phyloP scores from a whole-genome alignment of 2,329 filamentous ascomycete species.

The Verticillium dahliae region DNA sequence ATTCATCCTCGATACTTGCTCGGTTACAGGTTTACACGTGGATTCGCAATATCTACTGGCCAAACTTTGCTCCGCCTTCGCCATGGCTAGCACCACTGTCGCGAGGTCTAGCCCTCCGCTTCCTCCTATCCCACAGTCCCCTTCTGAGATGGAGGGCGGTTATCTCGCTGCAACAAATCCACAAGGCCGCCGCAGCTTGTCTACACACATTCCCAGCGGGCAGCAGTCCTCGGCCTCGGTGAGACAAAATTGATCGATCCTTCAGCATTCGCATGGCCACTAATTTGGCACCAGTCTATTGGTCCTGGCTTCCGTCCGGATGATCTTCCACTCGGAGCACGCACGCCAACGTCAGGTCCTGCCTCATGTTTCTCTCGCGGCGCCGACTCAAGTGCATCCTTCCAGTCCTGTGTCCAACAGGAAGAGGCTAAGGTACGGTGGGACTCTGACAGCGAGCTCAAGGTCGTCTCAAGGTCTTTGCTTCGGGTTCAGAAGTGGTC shows the following conservation, averaged over 20 bases:
- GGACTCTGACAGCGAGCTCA: conserved; percentile 32
- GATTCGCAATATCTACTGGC: background rate
- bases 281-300: conserved; percentile 19
- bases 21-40: background rate
- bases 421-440: conserved; percentile 32
- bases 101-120: background rate
- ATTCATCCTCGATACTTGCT: background rate
- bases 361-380: conserved; percentile 24
- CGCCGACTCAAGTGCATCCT: conserved; percentile 25
- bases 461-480: conserved; percentile 27
- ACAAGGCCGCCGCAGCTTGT: conserved; percentile 9
- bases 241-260: background rate
- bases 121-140: background rate
- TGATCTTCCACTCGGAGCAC: conserved; percentile 20
- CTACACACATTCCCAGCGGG: conserved; percentile 4
- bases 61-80: background rate
- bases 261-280: conserved; percentile 4
- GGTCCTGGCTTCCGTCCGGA: conserved; percentile 21
- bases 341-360: conserved; percentile 23
- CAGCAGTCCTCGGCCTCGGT: conserved; percentile 3
- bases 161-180: background rate
- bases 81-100: background rate
- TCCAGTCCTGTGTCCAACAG: conserved; percentile 26
- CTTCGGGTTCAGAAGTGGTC: conserved; percentile 31
- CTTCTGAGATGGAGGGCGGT: background rate